Percentiles rank a stretch among this genome's conserved stretches.
These are phyloP conservation scores for Naumovozyma dairenensis DNA, from an alignment of 805 yeast species.

Conservation along the genomic window DNA sequence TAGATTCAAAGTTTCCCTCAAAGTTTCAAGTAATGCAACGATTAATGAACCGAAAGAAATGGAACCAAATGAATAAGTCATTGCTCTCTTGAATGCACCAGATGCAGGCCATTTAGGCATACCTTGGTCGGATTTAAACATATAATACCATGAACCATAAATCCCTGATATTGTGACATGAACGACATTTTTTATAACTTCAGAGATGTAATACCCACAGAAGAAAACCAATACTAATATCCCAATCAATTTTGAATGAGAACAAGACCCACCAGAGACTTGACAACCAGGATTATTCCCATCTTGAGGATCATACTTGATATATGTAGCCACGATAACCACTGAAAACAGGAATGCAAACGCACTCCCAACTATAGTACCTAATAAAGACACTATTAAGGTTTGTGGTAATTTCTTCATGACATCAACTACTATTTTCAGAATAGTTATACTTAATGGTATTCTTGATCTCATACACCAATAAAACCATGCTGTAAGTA, in stretches of 20 bases:
- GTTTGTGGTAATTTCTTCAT: conserved; percentile 66
- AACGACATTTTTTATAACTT: conserved; percentile 68
- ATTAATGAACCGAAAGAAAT: conserved; percentile 77
- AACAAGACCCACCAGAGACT: conserved; percentile 43
- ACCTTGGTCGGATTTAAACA: conserved; percentile 64
- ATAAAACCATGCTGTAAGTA: conserved; percentile 57
- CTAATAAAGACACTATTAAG: conserved; percentile 48
- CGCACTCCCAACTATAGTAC: conserved; percentile 48
- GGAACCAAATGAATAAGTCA: conserved; percentile 83
- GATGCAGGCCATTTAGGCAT: conserved; percentile 72
- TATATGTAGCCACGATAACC: conserved; percentile 66
- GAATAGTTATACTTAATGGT: conserved; percentile 62
- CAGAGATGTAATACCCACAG: conserved; percentile 76
- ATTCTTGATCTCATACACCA: conserved; percentile 64
- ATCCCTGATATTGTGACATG: conserved; percentile 78
- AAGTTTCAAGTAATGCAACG: conserved; percentile 60
- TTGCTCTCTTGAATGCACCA: conserved; percentile 69
- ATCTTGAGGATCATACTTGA: conserved; percentile 55
- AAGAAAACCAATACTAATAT: conserved; percentile 64
- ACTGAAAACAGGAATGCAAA: conserved; percentile 58
- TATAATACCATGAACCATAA: conserved; percentile 87
- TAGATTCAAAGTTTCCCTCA: conserved; percentile 45
- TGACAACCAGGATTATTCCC: conserved; percentile 42
- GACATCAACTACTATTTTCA: conserved; percentile 67
- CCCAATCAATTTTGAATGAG: conserved; percentile 55